Evolutionary conservation across 345 rosid genomes (phyloP).

Genomic region (Aegle marmelos): DNA sequence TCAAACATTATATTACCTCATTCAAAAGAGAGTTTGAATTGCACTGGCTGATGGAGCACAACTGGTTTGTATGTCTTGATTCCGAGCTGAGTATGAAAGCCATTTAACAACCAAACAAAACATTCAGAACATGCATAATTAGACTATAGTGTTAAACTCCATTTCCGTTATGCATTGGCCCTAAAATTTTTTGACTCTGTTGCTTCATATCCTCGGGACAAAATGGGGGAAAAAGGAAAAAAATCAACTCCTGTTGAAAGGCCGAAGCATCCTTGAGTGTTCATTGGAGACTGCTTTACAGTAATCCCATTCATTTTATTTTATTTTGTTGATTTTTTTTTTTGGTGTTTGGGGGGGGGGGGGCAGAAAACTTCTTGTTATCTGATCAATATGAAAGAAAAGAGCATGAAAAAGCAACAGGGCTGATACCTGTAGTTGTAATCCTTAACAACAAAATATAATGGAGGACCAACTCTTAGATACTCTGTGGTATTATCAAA

Average conservation of each 20-base stretch:
- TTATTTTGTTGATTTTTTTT: no score
- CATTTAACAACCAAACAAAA: conserved; percentile 26
- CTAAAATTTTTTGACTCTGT: not conserved
- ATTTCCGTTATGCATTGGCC: not conserved
- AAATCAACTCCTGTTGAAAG: not conserved
- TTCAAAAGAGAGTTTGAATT: conserved; percentile 80
- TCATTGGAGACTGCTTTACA: not conserved
- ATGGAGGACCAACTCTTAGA: conserved; percentile 57
- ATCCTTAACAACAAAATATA: conserved; percentile 62
- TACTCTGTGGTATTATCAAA: conserved; percentile 47
- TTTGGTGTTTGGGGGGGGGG: no score
- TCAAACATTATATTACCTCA: conserved; percentile 46
- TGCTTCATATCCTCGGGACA: not conserved
- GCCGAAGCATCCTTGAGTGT: not conserved
- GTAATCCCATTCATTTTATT: not conserved
- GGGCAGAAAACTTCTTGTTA: not conserved
- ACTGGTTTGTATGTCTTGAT: conserved; percentile 76
- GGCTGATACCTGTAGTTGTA: conserved; percentile 49
- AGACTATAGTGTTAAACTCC: not conserved
- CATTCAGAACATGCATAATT: not conserved
- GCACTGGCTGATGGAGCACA: conserved; percentile 94
- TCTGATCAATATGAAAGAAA: not conserved
- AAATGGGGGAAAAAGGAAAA: not conserved
- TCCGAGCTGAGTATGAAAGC: conserved; percentile 52
- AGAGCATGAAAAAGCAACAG: not conserved